Percentiles rank a stretch among this genome's conserved stretches.
Evolutionary conservation across 2,329 filamentous ascomycete genomes (phyloP).

Genomic region (Ascochyta rabiei): DNA sequence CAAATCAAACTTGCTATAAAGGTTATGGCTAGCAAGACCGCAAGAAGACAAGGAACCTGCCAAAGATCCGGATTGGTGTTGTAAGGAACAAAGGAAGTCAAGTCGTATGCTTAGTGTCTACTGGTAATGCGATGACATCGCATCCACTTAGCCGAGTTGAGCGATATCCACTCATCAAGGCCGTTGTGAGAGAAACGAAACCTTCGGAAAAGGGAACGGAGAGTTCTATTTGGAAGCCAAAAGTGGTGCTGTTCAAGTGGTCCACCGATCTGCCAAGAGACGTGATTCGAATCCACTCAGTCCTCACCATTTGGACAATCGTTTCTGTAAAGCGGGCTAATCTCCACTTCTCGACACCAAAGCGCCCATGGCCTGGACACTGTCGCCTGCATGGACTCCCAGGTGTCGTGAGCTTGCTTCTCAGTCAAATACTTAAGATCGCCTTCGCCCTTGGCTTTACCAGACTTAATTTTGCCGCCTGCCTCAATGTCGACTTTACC

Average conservation of each 20-base stretch:
- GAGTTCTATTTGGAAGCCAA: neutral
- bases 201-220: neutral
- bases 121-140: neutral
- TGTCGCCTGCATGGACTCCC: conserved; percentile 44
- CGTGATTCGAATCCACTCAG: conserved; percentile 13
- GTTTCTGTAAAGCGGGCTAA: conserved; percentile 49
- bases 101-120: too few relatives aligned
- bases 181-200: neutral
- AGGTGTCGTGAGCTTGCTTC: conserved; percentile 50
- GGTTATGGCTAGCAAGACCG: neutral
- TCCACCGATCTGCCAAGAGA: neutral
- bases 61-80: too few relatives aligned
- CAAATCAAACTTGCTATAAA: neutral
- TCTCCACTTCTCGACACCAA: conserved; percentile 52
- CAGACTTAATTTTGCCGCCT: conserved; percentile 50
- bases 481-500: conserved; percentile 48
- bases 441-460: conserved; percentile 49
- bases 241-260: neutral
- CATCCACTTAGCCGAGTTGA: neutral
- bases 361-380: conserved; percentile 51
- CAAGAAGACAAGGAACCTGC: neutral
- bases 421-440: conserved; percentile 52
- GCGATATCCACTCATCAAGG: neutral
- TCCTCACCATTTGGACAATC: conserved; percentile 43
- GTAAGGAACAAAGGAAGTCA: neutral